These are phyloP conservation scores for Bryoerythrophyllum caledonicum DNA, from an alignment of 225 moss, liverwort and hornwort species.

Conservation along the genomic window DNA sequence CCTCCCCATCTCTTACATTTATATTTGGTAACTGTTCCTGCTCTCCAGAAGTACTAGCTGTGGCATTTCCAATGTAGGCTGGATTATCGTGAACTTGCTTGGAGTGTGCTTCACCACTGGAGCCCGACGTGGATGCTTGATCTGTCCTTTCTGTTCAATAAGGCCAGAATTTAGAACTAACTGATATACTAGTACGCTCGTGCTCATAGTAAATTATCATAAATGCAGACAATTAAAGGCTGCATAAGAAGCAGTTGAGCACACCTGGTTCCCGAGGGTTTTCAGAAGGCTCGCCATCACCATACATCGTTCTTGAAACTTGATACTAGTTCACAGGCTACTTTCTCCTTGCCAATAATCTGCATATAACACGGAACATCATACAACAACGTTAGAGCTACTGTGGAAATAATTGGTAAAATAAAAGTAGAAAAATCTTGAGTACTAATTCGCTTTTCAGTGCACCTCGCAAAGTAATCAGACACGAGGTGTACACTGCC, in stretches of 20 bases:
- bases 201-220: neutral
- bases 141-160: slow-evolving; percentile 34
- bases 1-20: slow-evolving; percentile 31
- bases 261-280: slow-evolving; percentile 50
- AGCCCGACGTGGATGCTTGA: slow-evolving; percentile 43
- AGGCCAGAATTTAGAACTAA: neutral
- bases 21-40: slow-evolving; percentile 33
- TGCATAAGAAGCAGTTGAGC: neutral
- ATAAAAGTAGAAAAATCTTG: neutral
- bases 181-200: neutral
- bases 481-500: neutral
- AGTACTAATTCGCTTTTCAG: neutral
- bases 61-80: slow-evolving; percentile 29
- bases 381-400: neutral
- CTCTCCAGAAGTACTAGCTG: slow-evolving; percentile 34
- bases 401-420: neutral
- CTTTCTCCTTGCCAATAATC: slow-evolving; percentile 20
- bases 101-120: slow-evolving; percentile 43
- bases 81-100: slow-evolving; percentile 50
- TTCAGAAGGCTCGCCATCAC: slow-evolving; percentile 42
- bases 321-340: neutral
- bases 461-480: neutral
- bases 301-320: slow-evolving; percentile 37
- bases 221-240: neutral
- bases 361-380: slow-evolving; percentile 19